Percentiles rank a stretch among this genome's conserved stretches.
Evolutionary conservation across 208 protist genomes (phyloP).

Genomic region (Crithidia fasciculata): DNA sequence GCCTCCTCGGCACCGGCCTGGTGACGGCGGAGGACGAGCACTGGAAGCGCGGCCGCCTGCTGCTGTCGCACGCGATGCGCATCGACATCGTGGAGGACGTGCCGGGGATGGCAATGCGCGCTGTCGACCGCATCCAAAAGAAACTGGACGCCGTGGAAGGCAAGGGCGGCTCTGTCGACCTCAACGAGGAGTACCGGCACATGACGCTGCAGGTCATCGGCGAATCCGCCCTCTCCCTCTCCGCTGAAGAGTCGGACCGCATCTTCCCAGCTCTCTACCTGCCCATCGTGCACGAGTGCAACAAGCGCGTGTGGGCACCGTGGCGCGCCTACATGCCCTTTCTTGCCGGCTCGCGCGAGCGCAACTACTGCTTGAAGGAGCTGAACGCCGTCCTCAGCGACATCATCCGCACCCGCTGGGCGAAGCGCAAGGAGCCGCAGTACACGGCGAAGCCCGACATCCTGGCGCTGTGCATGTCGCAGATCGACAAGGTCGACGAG

Average conservation of each 20-base stretch:
- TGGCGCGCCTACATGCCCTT: slow-evolving; percentile 89
- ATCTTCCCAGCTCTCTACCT: slow-evolving; percentile 91
- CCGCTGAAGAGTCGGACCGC: slow-evolving; percentile 80
- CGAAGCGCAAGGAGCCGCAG: slow-evolving; percentile 45
- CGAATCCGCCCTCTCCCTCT: slow-evolving; percentile 81
- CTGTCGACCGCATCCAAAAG: slow-evolving; percentile 66
- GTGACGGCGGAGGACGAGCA: slow-evolving; percentile 87
- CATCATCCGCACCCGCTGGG: slow-evolving; percentile 77
- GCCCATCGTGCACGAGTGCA: slow-evolving; percentile 92
- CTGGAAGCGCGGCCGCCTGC: slow-evolving; percentile 85
- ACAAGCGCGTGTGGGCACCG: slow-evolving; percentile 86
- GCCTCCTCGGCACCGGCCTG: slow-evolving; percentile 87
- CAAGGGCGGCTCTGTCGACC: slow-evolving; percentile 55
- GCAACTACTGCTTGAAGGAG: slow-evolving; percentile 68
- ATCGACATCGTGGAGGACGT: slow-evolving; percentile 89
- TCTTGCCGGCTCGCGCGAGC: slow-evolving; percentile 66
- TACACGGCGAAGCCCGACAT: slow-evolving; percentile 61
- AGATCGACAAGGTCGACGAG: slow-evolving; percentile 66
- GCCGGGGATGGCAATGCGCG: slow-evolving; percentile 72
- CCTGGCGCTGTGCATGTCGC: slow-evolving; percentile 83
- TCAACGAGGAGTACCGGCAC: slow-evolving; percentile 91
- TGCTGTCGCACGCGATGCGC: slow-evolving; percentile 85
- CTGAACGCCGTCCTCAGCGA: slow-evolving; percentile 79
- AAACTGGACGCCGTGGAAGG: slow-evolving; percentile 45
- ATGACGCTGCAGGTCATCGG: slow-evolving; percentile 92